Conservation (phyloP, 1,284 basidiomycete genomes). For the Boletellus dicymbophilus region DNA sequence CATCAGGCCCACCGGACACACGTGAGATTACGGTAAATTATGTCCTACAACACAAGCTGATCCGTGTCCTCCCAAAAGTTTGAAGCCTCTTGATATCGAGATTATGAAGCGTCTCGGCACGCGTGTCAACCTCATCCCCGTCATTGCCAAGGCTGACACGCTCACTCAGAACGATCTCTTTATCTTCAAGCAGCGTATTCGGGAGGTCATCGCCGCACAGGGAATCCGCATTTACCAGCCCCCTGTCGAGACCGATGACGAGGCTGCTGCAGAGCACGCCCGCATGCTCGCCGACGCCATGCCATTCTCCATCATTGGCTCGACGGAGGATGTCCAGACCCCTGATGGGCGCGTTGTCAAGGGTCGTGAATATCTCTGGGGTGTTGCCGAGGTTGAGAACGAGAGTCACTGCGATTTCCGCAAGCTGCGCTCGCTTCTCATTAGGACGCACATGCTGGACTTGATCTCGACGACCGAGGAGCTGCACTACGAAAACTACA, state of each 20-base stretch:
- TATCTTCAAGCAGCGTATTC: conserved; percentile 93
- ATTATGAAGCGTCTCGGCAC: conserved; percentile 96
- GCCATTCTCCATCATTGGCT: conserved; percentile 99
- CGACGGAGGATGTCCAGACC: conserved; percentile 92
- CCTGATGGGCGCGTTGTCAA: conserved; percentile 93
- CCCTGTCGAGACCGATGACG: conserved; percentile 91
- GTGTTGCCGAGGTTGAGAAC: conserved; percentile 99
- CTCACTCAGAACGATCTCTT: conserved; percentile 92
- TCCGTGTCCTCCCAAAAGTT: conserved; percentile 42
- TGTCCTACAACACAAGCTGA: conserved; percentile 6
- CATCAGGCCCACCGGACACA: conserved; percentile 94
- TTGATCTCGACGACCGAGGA: conserved; percentile 97
- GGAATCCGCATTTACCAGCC: conserved; percentile 96
- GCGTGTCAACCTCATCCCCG: conserved; percentile 95
- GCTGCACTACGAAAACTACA: conserved; percentile 97
- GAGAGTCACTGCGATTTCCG: conserved; percentile 99
- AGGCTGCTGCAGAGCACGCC: conserved; percentile 86
- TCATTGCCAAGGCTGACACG: conserved; percentile 96
- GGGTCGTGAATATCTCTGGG: conserved; percentile 99
- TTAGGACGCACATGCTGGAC: conserved; percentile 99
- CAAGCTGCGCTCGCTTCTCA: conserved; percentile 94
- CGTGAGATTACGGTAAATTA: conserved; percentile 53
- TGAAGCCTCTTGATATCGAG: conserved; percentile 99
- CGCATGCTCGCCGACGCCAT: conserved; percentile 87
- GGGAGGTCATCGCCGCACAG: conserved; percentile 89